phyloP scores from a whole-genome alignment of 176 grass and related monocot genomes.

The Microstegium vimineum region DNA sequence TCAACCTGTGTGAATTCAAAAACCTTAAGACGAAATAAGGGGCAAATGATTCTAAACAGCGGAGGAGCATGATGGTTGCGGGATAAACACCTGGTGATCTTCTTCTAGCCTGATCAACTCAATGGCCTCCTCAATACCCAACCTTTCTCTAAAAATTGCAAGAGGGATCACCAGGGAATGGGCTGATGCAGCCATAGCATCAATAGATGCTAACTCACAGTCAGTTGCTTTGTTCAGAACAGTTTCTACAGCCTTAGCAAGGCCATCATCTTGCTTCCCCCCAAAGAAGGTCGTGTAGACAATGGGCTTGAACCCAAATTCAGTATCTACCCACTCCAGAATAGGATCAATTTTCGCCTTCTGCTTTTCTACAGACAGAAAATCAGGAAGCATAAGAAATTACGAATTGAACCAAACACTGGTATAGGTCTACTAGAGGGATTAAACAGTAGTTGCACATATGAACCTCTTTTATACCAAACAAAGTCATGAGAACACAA shows the following conservation, averaged over 20 bases:
- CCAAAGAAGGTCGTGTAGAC: slow-evolving; percentile 72
- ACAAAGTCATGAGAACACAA: slow-evolving; percentile 16
- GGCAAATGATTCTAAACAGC: slow-evolving; percentile 11
- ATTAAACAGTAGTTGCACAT: not conserved
- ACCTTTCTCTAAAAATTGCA: slow-evolving; percentile 57
- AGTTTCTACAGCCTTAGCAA: slow-evolving; percentile 52
- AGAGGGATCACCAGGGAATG: slow-evolving; percentile 91
- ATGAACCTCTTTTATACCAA: not conserved
- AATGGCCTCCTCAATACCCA: slow-evolving; percentile 84
- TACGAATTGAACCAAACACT: not conserved
- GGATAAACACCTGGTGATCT: slow-evolving; percentile 70
- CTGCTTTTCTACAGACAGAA: slow-evolving; percentile 59
- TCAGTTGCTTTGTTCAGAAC: slow-evolving; percentile 65
- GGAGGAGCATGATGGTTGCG: not conserved
- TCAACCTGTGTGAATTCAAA: slow-evolving; percentile 52
- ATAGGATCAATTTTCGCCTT: slow-evolving; percentile 86
- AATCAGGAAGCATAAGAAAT: slow-evolving; percentile 19
- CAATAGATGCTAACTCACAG: slow-evolving; percentile 77
- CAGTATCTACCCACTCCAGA: slow-evolving; percentile 72
- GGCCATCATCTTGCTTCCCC: slow-evolving; percentile 72
- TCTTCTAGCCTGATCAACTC: slow-evolving; percentile 94
- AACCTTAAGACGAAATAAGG: slow-evolving; percentile 2
- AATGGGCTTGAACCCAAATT: slow-evolving; percentile 74
- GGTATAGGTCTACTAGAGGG: not conserved
- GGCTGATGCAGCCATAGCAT: slow-evolving; percentile 87